Evolutionary conservation across 805 yeast species (phyloP), one percentile per base, ranked within the genome.

Genomic region (Wickerhamiella dianesei): DNA sequence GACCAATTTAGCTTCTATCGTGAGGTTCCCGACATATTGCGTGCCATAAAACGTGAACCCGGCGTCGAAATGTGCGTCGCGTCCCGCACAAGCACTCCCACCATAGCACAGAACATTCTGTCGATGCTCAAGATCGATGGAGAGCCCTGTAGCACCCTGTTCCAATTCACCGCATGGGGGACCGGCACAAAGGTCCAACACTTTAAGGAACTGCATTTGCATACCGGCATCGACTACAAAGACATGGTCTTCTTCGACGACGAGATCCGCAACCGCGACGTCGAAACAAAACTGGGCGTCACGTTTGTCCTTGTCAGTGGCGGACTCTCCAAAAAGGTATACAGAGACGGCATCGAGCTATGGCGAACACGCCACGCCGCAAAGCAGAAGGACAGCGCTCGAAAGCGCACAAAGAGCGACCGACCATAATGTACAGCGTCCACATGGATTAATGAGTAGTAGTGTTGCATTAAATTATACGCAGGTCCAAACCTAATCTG

Each of bases 231-330:
- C 8, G 67, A 67, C 20, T 70, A 58, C 37, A 52, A 62, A 3
- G 79, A 79, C 37, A 71, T 83, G 66, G 62, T 72, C n/a, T 65
- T 82, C 47, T 86, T 76, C 56, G 95, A 86, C 59, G 95, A 86
- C 60, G 95, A 86, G 61, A 56, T 64, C 47, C 70, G 95, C 52
- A 86, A 86, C 58, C 71, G 65, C 50, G 95, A 86, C 54, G 95
- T 86, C 3, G 80, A 76, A 56, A 55, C 60, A 3, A 56, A 62
- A 20, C 69, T 82, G 14, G 87, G 87, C 3, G 85, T 84, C 21
- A 72, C 74, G 45, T 86, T 86, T 61, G 75, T 76, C 14, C 74
- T 77, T 57, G 74, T 86, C 6, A 67, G 67, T 5, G 75, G 78
- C 55, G 80, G 79, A 40, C 41, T 57, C 36, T 47, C 50, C 2